Conservation (phyloP, 2,329 filamentous ascomycete species). For the Exophiala dermatitidis region DNA sequence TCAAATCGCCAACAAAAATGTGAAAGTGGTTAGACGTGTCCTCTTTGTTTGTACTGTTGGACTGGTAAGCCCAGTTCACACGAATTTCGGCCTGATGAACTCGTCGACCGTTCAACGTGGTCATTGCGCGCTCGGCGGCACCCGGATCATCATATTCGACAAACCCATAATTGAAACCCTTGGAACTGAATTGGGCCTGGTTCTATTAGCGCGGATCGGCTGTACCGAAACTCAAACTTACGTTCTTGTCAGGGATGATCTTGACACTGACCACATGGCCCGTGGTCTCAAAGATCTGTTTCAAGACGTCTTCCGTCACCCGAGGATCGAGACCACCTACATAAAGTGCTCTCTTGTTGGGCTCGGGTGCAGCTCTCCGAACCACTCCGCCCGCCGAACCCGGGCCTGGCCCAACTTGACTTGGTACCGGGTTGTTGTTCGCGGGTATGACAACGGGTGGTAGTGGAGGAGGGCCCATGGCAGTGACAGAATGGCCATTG, state of each 20-base stretch:
- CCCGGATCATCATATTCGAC: constrained; percentile 98
- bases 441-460: constrained; percentile 80
- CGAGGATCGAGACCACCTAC: constrained; percentile 90
- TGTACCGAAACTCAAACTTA: constrained; percentile 46
- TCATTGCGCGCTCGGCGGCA: constrained; percentile 93
- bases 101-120: constrained; percentile 87
- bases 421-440: constrained; percentile 92
- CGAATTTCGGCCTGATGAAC: constrained; percentile 97
- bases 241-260: constrained; percentile 99
- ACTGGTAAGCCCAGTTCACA: constrained; percentile 99
- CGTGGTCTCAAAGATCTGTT: constrained; percentile 97
- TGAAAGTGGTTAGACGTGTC: constrained; percentile 98
- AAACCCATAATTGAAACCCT: constrained; percentile 98
- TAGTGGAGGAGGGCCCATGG: constrained; percentile 80
- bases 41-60: constrained; percentile 88
- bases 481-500: constrained; percentile 45
- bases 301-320: constrained; percentile 91
- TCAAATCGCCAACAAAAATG: constrained; percentile 95
- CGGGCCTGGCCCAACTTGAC: constrained; percentile 72
- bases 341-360: constrained; percentile 96
- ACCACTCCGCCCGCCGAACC: constrained; percentile 74
- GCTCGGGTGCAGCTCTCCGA: constrained; percentile 88
- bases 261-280: constrained; percentile 98
- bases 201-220: background rate
- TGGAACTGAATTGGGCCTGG: constrained; percentile 54